Base-by-base conservation (phyloP, 2,329 filamentous ascomycete genomes). In the Dactylellina leptospora region DNA sequence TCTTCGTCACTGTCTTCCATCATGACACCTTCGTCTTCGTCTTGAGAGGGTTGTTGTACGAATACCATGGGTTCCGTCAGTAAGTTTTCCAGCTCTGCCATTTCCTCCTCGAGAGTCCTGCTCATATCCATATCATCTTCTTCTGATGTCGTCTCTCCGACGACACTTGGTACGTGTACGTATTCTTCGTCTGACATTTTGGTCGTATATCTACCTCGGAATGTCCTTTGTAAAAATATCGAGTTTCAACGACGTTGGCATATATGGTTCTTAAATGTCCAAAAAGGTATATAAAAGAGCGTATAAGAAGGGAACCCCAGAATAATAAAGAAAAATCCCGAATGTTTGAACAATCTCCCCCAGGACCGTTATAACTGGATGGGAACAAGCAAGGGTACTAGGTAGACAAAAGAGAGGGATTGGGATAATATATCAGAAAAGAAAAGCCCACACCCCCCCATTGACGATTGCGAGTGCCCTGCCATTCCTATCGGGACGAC, bases 41-140 rank as follows among this genome's bases (percentile, higher is more conserved):
- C 44, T 9, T 55, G 48, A 18, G 36, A 48, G 18, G n/a, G 10
- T 3, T 25, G 51, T 13, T 48, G 42, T n/a, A 58, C 51, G 51
- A 66, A 66, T 16, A 66, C 61, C 1, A 66, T 48, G 25, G 61
- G 61, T 18, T 66, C 61, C 13, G 54, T 44, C n/a, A 66, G 61
- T 53, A 66, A 58, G 16, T 58, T 50, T 36, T 66, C 51, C 20
- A 66, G 51, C 11, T 66, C 61, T n/a, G 51, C 51, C 44, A 66
- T 66, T 44, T 66, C 61, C 38, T 66, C 61, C 38, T 66, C 61
- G 53, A 66, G 61, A 18, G 61, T 58, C 23, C 61, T 48, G 27
- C 47, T 55, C 47, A 66, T 27, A 51, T 55, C 54, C 16, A 66
- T 23, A 11, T 66, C 61, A 44, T 66, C 61, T 40, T 58, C 50